These are phyloP conservation scores for Stagonosporopsis tanaceti DNA, from an alignment of 2,329 filamentous ascomycete species.

Conservation along the genomic window DNA sequence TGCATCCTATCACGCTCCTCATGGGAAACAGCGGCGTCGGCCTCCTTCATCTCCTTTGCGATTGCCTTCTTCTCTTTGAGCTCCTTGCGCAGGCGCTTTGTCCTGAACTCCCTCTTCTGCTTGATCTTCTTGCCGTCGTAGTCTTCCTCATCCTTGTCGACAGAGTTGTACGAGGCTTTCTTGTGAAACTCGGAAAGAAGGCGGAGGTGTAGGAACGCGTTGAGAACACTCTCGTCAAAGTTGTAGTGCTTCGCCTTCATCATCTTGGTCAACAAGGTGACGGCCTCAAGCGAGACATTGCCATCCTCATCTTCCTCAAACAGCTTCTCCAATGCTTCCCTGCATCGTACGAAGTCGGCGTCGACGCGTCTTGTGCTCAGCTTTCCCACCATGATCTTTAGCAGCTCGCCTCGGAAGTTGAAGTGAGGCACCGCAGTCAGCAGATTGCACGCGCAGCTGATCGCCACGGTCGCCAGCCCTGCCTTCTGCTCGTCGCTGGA, in stretches of 20 bases:
- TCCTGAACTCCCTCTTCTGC: slow-evolving; percentile 83
- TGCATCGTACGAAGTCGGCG: slow-evolving; percentile 78
- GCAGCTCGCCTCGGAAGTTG: slow-evolving; percentile 88
- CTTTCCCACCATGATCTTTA: slow-evolving; percentile 87
- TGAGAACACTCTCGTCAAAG: slow-evolving; percentile 84
- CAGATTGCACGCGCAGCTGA: slow-evolving; percentile 84
- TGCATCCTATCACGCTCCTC: slow-evolving; percentile 95
- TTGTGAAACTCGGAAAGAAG: slow-evolving; percentile 86
- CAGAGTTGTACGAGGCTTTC: slow-evolving; percentile 79
- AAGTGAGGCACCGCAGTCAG: slow-evolving; percentile 89
- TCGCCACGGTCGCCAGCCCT: slow-evolving; percentile 74
- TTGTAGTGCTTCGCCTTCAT: slow-evolving; percentile 87
- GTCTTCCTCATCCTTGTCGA: slow-evolving; percentile 68
- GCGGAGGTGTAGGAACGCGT: slow-evolving; percentile 89
- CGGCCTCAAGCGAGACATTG: slow-evolving; percentile 83
- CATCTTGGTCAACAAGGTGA: slow-evolving; percentile 88
- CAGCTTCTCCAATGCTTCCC: slow-evolving; percentile 78
- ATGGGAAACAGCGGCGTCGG: slow-evolving; percentile 88
- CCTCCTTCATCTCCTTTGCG: slow-evolving; percentile 91
- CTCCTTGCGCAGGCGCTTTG: slow-evolving; percentile 84
- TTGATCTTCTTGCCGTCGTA: slow-evolving; percentile 67
- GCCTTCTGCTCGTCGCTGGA: slow-evolving; percentile 49
- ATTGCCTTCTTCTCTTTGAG: slow-evolving; percentile 85
- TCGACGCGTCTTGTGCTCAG: slow-evolving; percentile 77
- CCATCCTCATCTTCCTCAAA: slow-evolving; percentile 92